phyloP scores from a whole-genome alignment of 768 basidiomycete genomes.

The Suillus paluster region DNA sequence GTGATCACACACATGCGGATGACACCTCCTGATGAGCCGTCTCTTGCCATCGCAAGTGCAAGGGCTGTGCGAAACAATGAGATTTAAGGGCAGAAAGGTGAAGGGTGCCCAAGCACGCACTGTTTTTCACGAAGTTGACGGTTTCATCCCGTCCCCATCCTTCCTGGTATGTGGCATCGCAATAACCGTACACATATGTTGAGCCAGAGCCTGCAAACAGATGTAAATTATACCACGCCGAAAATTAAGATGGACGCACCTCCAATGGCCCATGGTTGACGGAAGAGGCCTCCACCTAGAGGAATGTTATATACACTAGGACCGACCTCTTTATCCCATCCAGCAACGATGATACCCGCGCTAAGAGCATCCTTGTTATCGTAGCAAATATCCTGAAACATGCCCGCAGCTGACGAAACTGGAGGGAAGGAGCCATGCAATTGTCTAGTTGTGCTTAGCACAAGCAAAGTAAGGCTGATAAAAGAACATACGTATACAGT shows the following conservation, averaged over 20 bases:
- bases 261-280: constrained; percentile 98
- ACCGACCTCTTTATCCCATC: constrained; percentile 92
- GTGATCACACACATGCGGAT: constrained; percentile 98
- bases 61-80: constrained; percentile 61
- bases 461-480: neutral
- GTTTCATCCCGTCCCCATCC: constrained; percentile 92
- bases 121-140: constrained; percentile 93
- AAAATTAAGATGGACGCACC: constrained; percentile 50
- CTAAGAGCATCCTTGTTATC: constrained; percentile 87
- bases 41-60: constrained; percentile 94
- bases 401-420: constrained; percentile 78
- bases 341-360: constrained; percentile 97
- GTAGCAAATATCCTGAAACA: constrained; percentile 91
- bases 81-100: neutral
- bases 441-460: constrained; percentile 45
- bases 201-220: constrained; percentile 79
- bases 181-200: constrained; percentile 98
- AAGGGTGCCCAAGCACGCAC: constrained; percentile 50
- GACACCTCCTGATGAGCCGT: constrained; percentile 96
- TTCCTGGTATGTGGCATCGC: constrained; percentile 96
- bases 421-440: constrained; percentile 67
- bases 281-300: constrained; percentile 94
- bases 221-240: neutral
- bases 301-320: constrained; percentile 97
- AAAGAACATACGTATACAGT: constrained; percentile 61